Percentiles rank a stretch among this genome's conserved stretches.
phyloP scores from a whole-genome alignment of 208 protist species.

The Strigomonas culicis region DNA sequence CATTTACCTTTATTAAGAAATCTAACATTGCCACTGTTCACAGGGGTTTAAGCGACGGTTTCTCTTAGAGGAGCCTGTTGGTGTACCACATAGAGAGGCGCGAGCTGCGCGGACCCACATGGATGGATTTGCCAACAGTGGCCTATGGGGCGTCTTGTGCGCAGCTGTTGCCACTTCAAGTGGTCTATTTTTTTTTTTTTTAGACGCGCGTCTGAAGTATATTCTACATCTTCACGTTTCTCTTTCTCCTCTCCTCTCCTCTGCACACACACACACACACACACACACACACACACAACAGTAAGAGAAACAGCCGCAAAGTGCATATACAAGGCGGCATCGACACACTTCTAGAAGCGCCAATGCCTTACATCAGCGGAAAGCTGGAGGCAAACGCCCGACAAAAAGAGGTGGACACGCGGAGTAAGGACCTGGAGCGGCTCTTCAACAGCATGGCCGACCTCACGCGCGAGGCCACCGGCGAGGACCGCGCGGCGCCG shows the following conservation, averaged over 20 bases:
- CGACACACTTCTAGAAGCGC: too few relatives aligned
- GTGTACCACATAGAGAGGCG: neutral
- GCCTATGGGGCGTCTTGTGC: neutral
- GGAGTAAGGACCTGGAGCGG: too few relatives aligned
- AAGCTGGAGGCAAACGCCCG: too few relatives aligned
- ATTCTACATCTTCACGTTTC: neutral
- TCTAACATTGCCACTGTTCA: too few relatives aligned
- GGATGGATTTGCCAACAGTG: too few relatives aligned
- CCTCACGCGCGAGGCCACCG: neutral
- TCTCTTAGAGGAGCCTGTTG: neutral
- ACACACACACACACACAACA: constrained; percentile 6
- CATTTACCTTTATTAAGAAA: too few relatives aligned
- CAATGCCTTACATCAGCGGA: too few relatives aligned
- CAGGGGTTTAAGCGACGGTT: neutral
- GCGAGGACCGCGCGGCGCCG: neutral
- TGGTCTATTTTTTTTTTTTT: neutral
- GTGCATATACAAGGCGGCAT: too few relatives aligned
- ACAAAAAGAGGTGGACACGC: too few relatives aligned
- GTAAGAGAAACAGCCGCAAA: too few relatives aligned
- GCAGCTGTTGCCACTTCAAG: neutral
- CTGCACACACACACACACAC: constrained; percentile 1
- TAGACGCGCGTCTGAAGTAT: neutral
- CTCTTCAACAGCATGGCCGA: neutral
- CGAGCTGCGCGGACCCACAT: too few relatives aligned
- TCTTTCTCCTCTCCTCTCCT: neutral